These are phyloP conservation scores for Phytophthora sp. DNA, from an alignment of 352 stramenopile species.

Conservation along the genomic window DNA sequence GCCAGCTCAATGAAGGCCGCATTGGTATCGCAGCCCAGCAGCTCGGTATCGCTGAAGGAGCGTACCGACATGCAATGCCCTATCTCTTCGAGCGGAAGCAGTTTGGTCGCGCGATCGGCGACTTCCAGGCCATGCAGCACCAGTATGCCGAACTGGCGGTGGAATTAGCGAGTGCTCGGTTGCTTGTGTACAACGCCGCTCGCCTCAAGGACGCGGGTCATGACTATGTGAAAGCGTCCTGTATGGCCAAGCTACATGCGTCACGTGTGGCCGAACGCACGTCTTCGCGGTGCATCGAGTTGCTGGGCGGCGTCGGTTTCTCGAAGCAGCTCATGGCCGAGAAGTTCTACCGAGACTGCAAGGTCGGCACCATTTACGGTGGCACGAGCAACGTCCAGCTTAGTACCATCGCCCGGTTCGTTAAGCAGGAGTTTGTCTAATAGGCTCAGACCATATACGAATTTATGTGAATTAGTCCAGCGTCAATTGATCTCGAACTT, in stretches of 20 bases:
- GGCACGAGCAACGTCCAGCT: slow-evolving; percentile 96
- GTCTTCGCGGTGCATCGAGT: slow-evolving; percentile 93
- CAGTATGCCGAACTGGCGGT: slow-evolving; percentile 93
- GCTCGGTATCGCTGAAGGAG: slow-evolving; percentile 93
- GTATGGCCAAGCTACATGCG: slow-evolving; percentile 94
- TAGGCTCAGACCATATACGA: no score
- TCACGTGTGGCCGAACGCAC: slow-evolving; percentile 92
- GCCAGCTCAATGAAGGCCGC: slow-evolving; percentile 92
- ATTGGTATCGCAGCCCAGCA: slow-evolving; percentile 97
- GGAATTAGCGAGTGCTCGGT: slow-evolving; percentile 88
- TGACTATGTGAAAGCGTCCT: slow-evolving; percentile 93
- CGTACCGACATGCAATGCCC: slow-evolving; percentile 91
- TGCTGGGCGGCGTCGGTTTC: slow-evolving; percentile 93
- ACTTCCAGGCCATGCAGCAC: slow-evolving; percentile 95
- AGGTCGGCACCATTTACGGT: slow-evolving; percentile 96
- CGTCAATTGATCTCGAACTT: slow-evolving; percentile 2
- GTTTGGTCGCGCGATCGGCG: slow-evolving; percentile 91
- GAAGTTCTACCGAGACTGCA: slow-evolving; percentile 96
- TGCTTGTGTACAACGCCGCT: slow-evolving; percentile 93
- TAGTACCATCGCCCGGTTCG: slow-evolving; percentile 82
- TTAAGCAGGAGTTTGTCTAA: slow-evolving; percentile 71
- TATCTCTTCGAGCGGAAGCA: slow-evolving; percentile 94
- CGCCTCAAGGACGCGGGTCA: slow-evolving; percentile 90
- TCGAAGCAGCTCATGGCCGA: slow-evolving; percentile 91
- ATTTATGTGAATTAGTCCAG: slow-evolving; percentile 11